Percentiles rank a stretch among this genome's conserved stretches.
Evolutionary conservation across 345 rosid species (phyloP).

Genomic region (Eucalyptus sp.): DNA sequence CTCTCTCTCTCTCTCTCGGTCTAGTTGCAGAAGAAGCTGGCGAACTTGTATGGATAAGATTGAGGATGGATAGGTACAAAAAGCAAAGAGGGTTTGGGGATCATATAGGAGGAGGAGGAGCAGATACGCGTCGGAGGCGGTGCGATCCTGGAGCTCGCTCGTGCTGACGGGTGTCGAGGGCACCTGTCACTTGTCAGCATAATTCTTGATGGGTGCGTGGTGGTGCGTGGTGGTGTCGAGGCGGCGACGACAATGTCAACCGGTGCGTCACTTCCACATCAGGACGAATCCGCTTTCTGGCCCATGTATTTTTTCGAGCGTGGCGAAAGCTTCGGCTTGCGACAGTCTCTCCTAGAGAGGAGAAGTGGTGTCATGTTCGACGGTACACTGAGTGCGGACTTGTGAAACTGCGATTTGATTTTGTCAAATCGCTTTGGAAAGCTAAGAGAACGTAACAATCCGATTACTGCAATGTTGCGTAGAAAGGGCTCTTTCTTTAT

Average conservation of each 20-base stretch:
- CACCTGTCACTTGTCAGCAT: not conserved
- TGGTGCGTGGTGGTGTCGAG: not conserved
- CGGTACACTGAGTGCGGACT: not conserved
- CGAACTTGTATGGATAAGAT: not conserved
- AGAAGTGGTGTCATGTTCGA: not conserved
- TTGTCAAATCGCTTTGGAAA: not conserved
- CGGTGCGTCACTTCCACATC: no score
- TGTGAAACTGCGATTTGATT: not conserved
- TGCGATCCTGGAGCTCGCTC: not conserved
- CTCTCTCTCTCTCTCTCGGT: not conserved
- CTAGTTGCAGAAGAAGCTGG: not conserved
- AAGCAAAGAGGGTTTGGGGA: fast-evolving
- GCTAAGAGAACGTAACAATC: not conserved
- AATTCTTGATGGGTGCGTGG: not conserved
- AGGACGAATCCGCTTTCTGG: no score
- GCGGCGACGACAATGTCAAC: not conserved
- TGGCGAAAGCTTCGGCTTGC: no score
- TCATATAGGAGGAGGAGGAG: not conserved
- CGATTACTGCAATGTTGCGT: not conserved
- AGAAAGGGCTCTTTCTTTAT: not conserved
- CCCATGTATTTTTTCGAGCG: no score
- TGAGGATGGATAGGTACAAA: not conserved
- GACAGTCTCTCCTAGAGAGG: no score
- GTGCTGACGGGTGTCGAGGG: not conserved
- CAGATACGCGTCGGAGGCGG: not conserved